Base-by-base conservation (phyloP, 2,329 filamentous ascomycete species). In the Pseudodiploospora longispora region DNA sequence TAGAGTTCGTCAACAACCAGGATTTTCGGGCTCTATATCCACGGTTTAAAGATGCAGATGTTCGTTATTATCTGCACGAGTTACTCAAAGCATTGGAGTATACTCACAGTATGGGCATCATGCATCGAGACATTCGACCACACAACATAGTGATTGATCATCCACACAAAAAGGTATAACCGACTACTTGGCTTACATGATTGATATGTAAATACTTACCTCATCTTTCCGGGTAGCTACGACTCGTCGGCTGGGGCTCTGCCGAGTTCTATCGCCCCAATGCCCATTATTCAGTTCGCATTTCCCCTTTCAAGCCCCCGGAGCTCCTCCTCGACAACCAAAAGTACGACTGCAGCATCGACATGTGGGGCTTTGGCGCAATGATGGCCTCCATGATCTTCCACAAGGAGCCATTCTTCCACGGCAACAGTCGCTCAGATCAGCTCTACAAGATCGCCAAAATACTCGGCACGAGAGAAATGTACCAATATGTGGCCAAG, bases 331-430 rank as follows among this genome's bases (percentile, higher is more conserved):
- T 97, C 41, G 91, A 97, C 60, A 97, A 91, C 72, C 91, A 97
- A 63, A 91, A 96, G 67, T 97, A 97, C 67, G 91, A 97, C 68
- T 97, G 97, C 72, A 95, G 89, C 44, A 76, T 97, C 42, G 91
- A 97, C 64, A 96, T 97, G 90, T 97, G 91, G 91, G 95, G 88
- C 43, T 72, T 97, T 32, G 91, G 91, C 35, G 91, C 91, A 54
- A 97, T 97, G 91, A 97, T 97, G 60, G 91, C 91, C 1, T 96
- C 90, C 30, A 97, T 97, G 91, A 97, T 97, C 63, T 97, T 97
- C 75, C 80, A 91, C 61, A 95, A 96, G 67, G 91, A 97, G 63
- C 91, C 91, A 1, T 97, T 97, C 71, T 97, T 97, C 79, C 91
- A 97, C 58, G 91, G 91, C 50, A 91, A 94, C 70, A 95, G 88